Conservation (phyloP, 164 flowering plant genomes). For the grape (Vitis vinifera) region DNA sequence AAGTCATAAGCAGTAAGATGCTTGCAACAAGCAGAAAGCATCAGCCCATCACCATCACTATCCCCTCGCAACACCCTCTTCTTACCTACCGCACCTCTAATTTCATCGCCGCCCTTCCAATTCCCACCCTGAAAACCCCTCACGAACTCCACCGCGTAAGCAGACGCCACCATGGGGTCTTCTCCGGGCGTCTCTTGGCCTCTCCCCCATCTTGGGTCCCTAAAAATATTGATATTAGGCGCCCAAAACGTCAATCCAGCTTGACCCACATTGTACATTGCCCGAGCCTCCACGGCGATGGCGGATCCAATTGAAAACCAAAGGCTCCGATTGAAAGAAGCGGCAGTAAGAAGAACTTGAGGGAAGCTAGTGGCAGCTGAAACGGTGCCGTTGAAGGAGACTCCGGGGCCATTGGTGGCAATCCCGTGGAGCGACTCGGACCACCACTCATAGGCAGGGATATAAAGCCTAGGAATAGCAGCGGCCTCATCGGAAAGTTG, state of each 20-base stretch:
- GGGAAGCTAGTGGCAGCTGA: slow-evolving; percentile 70
- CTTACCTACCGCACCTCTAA: slow-evolving; percentile 13
- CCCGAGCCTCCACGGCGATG: slow-evolving; percentile 62
- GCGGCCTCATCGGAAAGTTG: slow-evolving; percentile 65
- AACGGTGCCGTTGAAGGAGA: slow-evolving; percentile 57
- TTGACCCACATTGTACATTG: slow-evolving; percentile 79
- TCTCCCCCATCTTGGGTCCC: slow-evolving; percentile 97
- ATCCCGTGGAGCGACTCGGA: slow-evolving; percentile 83
- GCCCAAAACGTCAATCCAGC: slow-evolving; percentile 88
- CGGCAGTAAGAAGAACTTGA: slow-evolving; percentile 59
- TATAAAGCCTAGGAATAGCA: slow-evolving; percentile 52
- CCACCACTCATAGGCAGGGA: slow-evolving; percentile 86
- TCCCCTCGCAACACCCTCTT: slow-evolving; percentile 39
- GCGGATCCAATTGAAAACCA: slow-evolving; percentile 59
- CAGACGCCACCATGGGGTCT: slow-evolving; percentile 70
- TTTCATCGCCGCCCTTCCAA: slow-evolving; percentile 2
- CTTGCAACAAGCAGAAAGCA: slow-evolving; percentile 97
- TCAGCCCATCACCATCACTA: slow-evolving; percentile 34
- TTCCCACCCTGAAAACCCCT: slow-evolving; percentile 62
- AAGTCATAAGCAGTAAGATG: slow-evolving; percentile 92
- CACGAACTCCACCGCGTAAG: slow-evolving; percentile 62
- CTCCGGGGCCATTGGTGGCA: slow-evolving; percentile 79
- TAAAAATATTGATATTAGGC: slow-evolving; percentile 72
- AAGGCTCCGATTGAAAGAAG: slow-evolving; percentile 60
- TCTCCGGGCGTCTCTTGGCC: slow-evolving; percentile 94